These are phyloP conservation scores for Tulasnella sp. DNA, from an alignment of 768 basidiomycete genomes.

Conservation along the genomic window DNA sequence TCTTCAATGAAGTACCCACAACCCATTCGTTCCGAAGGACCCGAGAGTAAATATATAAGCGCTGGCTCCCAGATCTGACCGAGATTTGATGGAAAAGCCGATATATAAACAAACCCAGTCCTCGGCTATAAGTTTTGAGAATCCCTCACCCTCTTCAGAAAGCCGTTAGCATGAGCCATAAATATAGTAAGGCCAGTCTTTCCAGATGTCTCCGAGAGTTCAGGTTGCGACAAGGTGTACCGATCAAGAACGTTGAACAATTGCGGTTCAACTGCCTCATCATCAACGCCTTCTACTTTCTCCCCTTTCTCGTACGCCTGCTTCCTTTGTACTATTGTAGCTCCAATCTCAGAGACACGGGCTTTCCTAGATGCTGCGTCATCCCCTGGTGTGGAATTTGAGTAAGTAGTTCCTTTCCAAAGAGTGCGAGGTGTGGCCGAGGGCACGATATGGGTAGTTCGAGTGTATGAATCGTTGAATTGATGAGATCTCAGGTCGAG, in stretches of 20 bases:
- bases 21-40: constrained; percentile 27
- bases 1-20: constrained; percentile 41
- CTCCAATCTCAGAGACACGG: neutral
- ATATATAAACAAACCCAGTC: neutral
- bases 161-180: constrained; percentile 76
- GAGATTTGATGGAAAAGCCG: neutral
- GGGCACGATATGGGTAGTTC: no score
- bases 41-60: constrained; percentile 38
- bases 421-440: no score
- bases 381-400: no score
- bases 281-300: constrained; percentile 22
- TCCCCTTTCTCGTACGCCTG: constrained; percentile 17
- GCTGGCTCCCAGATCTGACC: constrained; percentile 70
- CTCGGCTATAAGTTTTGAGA: neutral
- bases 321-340: neutral
- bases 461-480: no score
- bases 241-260: constrained; percentile 68
- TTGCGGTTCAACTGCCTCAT: constrained; percentile 20
- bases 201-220: constrained; percentile 3
- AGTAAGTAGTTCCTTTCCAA: no score
- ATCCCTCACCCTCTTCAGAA: constrained; percentile 67
- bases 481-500: no score
- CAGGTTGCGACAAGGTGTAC: constrained; percentile 37
- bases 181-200: constrained; percentile 53
- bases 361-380: constrained; percentile 9